Base-by-base conservation (phyloP, 2,329 filamentous ascomycete species). In the Colletotrichum sublineola region DNA sequence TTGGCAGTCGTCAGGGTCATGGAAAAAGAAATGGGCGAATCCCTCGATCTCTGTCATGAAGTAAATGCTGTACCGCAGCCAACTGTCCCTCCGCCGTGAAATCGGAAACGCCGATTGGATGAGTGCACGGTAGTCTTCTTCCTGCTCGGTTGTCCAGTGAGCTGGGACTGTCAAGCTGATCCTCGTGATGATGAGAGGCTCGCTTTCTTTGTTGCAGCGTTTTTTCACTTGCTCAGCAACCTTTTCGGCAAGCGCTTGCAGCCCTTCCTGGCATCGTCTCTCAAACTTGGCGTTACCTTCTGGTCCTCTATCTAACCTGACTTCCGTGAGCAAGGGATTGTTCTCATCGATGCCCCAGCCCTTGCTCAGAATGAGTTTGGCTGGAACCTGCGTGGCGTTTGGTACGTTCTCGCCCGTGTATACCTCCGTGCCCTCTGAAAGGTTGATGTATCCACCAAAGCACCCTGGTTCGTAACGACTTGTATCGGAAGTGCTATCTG, bases 321-420 rank as follows among this genome's bases (percentile, higher is more conserved):
- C 66, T 36, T 73, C 46, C 9, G 52, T 8, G 38, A 75, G 71
- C 52, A 76, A 68, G 1, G 73, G 67, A 38, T 74, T 75, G 20
- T 66, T 71, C 1, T 4, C 5, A 7, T 62, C 56, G 24, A 53
- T 1, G n/a, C 55, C 55, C 36, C 14, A 55, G 5, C 38, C 65
- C 5, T 38, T 44, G 12, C 64, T 18, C 2, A 62, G 8, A 11
- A 67, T 14, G 65, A 61, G 18, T 24, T 67, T 67, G 15, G 55
- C 55, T 53, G 60, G 24, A 60, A 76, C 9, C 62, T 71, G 42
- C 52, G 64, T 12, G 60, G 36, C 5, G 67, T 71, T 24, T 31
- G 63, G 55, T 36, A 29, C 20, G 1, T 58, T 36, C 18, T 77
- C 69, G n/a, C 63, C 67, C 4, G 69, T 57, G 63, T 75, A 77